Evolutionary conservation across 345 rosid genomes (phyloP).

Genomic region (Passiflora organensis): DNA sequence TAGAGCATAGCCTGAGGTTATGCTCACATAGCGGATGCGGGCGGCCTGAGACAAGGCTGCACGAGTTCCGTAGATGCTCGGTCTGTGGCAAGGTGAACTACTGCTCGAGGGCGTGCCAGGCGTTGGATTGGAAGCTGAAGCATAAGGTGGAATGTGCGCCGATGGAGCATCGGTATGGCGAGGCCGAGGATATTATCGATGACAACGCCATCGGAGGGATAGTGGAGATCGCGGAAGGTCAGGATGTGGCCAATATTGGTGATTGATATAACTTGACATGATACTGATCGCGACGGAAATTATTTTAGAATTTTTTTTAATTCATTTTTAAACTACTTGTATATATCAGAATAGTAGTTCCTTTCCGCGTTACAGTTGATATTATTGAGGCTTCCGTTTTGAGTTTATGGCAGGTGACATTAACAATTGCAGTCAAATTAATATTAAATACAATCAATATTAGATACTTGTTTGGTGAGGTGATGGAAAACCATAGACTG

Average conservation of each 20-base stretch:
- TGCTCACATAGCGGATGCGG: conserved; percentile 61
- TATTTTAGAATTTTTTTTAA: background rate
- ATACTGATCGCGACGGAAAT: background rate
- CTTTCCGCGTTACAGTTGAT: too few species aligned
- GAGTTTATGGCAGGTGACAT: too few species aligned
- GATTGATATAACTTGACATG: background rate
- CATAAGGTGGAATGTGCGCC: conserved; percentile 71
- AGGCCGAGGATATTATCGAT: conserved; percentile 12
- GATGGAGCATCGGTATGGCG: conserved; percentile 41
- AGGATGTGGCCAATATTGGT: conserved; percentile 3
- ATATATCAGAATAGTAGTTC: too few species aligned
- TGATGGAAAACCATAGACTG: too few species aligned
- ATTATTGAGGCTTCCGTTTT: too few species aligned
- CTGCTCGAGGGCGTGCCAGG: conserved; percentile 91
- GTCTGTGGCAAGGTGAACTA: conserved; percentile 81
- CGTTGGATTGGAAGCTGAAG: conserved; percentile 76
- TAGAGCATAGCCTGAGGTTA: conserved; percentile 26
- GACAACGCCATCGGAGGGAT: conserved; percentile 7
- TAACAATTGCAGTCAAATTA: too few species aligned
- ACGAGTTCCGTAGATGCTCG: conserved; percentile 82
- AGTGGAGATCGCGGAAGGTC: conserved; percentile 25
- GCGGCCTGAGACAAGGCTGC: conserved; percentile 69
- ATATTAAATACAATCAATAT: too few species aligned
- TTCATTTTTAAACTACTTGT: too few species aligned
- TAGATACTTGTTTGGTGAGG: too few species aligned